Percentiles rank a stretch among this genome's conserved stretches.
Evolutionary conservation across 495 filamentous ascomycete species (phyloP).

Genomic region (Niebla homalea): DNA sequence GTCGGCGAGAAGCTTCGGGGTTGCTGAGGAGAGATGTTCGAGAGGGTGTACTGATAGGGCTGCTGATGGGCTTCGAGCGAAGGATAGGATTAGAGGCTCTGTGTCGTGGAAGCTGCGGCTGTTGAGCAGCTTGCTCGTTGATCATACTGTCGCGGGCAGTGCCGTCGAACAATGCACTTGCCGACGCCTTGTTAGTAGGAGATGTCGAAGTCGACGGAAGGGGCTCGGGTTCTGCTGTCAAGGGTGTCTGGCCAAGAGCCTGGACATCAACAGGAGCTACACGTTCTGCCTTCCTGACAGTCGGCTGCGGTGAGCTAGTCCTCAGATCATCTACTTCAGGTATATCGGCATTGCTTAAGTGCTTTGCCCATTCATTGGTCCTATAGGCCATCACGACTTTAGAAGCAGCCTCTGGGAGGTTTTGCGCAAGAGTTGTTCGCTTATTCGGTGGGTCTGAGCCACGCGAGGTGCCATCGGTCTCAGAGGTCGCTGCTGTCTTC

Average conservation of each 20-base stretch:
- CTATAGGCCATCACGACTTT: slow-evolving; percentile 68
- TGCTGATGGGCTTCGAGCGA: not conserved
- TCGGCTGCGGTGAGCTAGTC: slow-evolving; percentile 24
- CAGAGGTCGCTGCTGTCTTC: not conserved
- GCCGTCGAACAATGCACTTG: no score
- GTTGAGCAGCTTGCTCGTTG: not conserved
- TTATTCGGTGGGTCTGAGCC: not conserved
- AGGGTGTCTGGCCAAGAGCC: slow-evolving; percentile 57
- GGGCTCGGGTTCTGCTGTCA: slow-evolving; percentile 31
- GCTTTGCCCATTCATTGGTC: slow-evolving; percentile 95
- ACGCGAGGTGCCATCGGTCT: not conserved
- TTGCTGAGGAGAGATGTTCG: slow-evolving; percentile 16
- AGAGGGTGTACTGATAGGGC: slow-evolving; percentile 13
- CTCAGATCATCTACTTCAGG: slow-evolving; percentile 56
- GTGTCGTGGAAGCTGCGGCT: not conserved
- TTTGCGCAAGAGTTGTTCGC: not conserved
- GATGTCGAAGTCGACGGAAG: not conserved
- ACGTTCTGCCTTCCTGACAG: slow-evolving; percentile 26
- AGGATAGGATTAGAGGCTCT: not conserved
- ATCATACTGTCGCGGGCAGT: no score
- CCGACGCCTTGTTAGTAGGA: not conserved
- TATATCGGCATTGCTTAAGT: slow-evolving; percentile 61
- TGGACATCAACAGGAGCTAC: slow-evolving; percentile 50
- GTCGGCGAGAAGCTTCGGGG: slow-evolving; percentile 7
- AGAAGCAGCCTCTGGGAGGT: slow-evolving; percentile 30